Evolutionary conservation across 2,329 filamentous ascomycete genomes (phyloP).

Genomic region (Xylaria sp.): DNA sequence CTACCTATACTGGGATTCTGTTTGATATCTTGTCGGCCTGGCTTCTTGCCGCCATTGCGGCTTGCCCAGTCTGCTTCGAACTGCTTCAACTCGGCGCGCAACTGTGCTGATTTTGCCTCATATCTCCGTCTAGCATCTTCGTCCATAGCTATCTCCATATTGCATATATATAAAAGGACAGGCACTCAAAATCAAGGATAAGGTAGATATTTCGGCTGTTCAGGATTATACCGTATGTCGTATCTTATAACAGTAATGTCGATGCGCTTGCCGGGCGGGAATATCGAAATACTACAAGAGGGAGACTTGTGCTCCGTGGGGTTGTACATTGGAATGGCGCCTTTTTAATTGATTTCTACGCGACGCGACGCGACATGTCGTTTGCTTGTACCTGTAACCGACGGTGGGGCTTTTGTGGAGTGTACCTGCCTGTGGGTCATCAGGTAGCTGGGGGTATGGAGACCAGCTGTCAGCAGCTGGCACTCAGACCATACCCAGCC

Average conservation of each 20-base stretch:
- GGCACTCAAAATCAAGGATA: conserved; percentile 21
- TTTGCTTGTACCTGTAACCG: not conserved
- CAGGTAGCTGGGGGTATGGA: too few species aligned
- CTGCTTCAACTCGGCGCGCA: conserved; percentile 77
- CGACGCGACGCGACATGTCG: conserved; percentile 23
- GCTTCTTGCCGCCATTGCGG: conserved; percentile 73
- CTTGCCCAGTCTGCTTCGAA: conserved; percentile 78
- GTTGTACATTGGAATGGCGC: conserved; percentile 14
- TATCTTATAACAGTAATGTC: conserved; percentile 22
- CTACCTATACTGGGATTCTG: conserved; percentile 76
- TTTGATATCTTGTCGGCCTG: conserved; percentile 80
- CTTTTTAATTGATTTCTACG: conserved; percentile 1
- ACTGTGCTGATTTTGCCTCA: conserved; percentile 61
- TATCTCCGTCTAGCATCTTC: conserved; percentile 57
- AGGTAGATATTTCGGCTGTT: conserved; percentile 17
- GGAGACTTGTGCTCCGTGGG: conserved; percentile 3
- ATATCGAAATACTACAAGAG: not conserved
- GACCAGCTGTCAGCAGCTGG: not conserved
- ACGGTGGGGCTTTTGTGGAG: conserved; percentile 4
- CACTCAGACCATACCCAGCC: too few species aligned
- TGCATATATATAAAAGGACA: conserved; percentile 27
- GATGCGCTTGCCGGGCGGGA: not conserved
- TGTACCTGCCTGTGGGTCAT: not conserved
- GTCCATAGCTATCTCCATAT: conserved; percentile 57
- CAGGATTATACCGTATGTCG: conserved; percentile 9